Evolutionary conservation across 345 rosid species (phyloP).

Genomic region (Eutrema heterophyllum): DNA sequence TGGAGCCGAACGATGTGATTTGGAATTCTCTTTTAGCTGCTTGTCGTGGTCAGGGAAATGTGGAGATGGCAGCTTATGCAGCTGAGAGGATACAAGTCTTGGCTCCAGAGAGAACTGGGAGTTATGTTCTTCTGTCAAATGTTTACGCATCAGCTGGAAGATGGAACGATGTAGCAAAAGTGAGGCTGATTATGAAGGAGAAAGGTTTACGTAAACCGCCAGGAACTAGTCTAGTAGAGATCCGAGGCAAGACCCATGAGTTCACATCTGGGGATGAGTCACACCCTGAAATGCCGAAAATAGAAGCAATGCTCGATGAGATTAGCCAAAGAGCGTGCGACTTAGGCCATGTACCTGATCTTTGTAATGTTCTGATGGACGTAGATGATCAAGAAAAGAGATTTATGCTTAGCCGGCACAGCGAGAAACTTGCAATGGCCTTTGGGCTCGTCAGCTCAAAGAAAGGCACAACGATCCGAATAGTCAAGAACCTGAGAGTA

Average conservation of each 20-base stretch:
- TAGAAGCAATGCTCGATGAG: conserved; percentile 46
- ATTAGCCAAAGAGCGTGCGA: conserved; percentile 35
- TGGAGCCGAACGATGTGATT: conserved; percentile 62
- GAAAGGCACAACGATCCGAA: conserved; percentile 37
- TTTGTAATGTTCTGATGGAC: conserved; percentile 45
- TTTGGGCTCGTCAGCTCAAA: conserved; percentile 45
- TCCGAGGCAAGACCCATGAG: conserved; percentile 40
- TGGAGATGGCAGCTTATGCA: conserved; percentile 47
- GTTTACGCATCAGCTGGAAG: conserved; percentile 56
- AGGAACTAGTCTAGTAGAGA: conserved; percentile 46
- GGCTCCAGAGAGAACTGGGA: conserved; percentile 41
- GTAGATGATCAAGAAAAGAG: conserved; percentile 55
- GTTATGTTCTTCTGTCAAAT: conserved; percentile 52
- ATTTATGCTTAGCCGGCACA: conserved; percentile 46
- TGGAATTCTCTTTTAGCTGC: conserved; percentile 65
- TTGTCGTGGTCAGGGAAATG: conserved; percentile 47
- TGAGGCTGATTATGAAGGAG: conserved; percentile 53
- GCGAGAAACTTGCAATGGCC: conserved; percentile 65
- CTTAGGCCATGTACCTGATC: conserved; percentile 51
- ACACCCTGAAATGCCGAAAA: conserved; percentile 44
- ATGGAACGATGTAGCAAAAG: conserved; percentile 53
- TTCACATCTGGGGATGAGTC: conserved; percentile 59
- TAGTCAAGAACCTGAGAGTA: conserved; percentile 54
- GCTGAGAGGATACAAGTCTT: conserved; percentile 41
- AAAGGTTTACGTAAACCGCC: conserved; percentile 50